Evolutionary conservation across 2,329 filamentous ascomycete species (phyloP).

Genomic region (Aspergillus ochraceoroseus): DNA sequence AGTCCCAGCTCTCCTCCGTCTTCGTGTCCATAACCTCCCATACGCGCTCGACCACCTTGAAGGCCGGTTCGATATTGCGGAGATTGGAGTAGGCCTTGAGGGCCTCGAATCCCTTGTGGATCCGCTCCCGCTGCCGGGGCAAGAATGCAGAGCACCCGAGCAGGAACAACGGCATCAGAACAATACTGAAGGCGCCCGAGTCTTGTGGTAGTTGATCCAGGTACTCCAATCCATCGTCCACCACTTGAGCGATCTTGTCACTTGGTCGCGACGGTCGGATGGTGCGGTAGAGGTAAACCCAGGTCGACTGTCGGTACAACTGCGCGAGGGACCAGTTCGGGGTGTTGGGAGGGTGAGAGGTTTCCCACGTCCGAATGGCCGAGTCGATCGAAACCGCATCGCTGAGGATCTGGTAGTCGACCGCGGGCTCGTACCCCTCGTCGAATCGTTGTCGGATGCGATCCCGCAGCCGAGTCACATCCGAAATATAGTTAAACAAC

Average conservation of each 20-base stretch:
- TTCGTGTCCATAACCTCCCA: constrained; percentile 58
- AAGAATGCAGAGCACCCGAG: constrained; percentile 59
- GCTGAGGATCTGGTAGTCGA: constrained; percentile 68
- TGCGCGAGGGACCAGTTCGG: constrained; percentile 55
- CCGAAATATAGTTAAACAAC: constrained; percentile 70
- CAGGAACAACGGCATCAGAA: constrained; percentile 58
- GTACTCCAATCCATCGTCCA: constrained; percentile 55
- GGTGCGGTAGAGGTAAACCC: constrained; percentile 60
- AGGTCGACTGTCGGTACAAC: constrained; percentile 58
- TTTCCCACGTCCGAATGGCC: constrained; percentile 69
- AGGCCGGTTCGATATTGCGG: constrained; percentile 55
- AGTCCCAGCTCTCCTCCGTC: constrained; percentile 57
- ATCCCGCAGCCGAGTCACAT: constrained; percentile 73
- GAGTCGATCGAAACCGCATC: constrained; percentile 71
- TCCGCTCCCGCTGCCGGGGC: constrained; percentile 51
- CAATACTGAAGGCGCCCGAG: constrained; percentile 54
- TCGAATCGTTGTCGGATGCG: constrained; percentile 64
- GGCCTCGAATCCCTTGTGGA: constrained; percentile 51
- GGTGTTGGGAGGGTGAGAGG: constrained; percentile 50
- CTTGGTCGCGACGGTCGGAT: constrained; percentile 54
- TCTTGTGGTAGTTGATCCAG: constrained; percentile 53
- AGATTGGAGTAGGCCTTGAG: constrained; percentile 54
- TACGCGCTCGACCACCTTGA: constrained; percentile 52
- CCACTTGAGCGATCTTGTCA: constrained; percentile 53
- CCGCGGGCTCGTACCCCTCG: constrained; percentile 58